phyloP scores from a whole-genome alignment of 257 asterid genomes.

The Ophiorrhiza pumila region DNA sequence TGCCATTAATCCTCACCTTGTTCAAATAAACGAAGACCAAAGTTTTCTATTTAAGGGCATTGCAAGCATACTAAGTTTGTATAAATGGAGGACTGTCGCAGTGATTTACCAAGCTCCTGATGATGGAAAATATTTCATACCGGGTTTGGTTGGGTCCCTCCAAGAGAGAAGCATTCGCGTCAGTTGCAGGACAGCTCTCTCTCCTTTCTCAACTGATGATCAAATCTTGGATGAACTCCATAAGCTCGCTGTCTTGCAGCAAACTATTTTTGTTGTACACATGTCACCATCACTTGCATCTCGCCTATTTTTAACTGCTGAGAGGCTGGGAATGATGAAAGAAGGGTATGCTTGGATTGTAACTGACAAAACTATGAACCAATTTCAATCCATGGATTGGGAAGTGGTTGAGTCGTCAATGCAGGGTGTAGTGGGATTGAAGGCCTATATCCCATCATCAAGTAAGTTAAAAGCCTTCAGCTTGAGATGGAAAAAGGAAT shows the following conservation, averaged over 20 bases:
- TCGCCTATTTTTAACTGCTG: slow-evolving; percentile 29
- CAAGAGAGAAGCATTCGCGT: slow-evolving; percentile 23
- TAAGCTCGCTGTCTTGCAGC: slow-evolving; percentile 15
- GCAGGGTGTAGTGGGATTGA: slow-evolving; percentile 44
- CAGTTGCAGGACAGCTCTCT: slow-evolving; percentile 16
- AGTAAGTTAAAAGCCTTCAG: slow-evolving; percentile 21
- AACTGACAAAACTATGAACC: slow-evolving; percentile 41
- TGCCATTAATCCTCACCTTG: slow-evolving; percentile 26
- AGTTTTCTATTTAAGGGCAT: slow-evolving; percentile 32
- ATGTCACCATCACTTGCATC: slow-evolving; percentile 32
- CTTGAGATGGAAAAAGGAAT: slow-evolving; percentile 35
- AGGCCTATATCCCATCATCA: slow-evolving; percentile 27
- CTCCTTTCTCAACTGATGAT: slow-evolving; percentile 17
- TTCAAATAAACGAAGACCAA: slow-evolving; percentile 40
- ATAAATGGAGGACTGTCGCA: slow-evolving; percentile 35
- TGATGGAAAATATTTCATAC: slow-evolving; percentile 24
- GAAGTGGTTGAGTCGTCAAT: slow-evolving; percentile 26
- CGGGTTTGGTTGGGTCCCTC: slow-evolving; percentile 21
- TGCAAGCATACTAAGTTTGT: slow-evolving; percentile 23
- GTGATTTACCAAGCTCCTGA: slow-evolving; percentile 31
- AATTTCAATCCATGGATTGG: slow-evolving; percentile 21
- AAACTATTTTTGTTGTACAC: slow-evolving; percentile 32
- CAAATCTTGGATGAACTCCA: slow-evolving; percentile 23
- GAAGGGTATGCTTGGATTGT: slow-evolving; percentile 45
- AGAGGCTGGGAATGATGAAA: slow-evolving; percentile 36